Evolutionary conservation across 2,329 filamentous ascomycete genomes (phyloP), one percentile per base, ranked within the genome.

Genomic region (Cryphonectria carpinicola): DNA sequence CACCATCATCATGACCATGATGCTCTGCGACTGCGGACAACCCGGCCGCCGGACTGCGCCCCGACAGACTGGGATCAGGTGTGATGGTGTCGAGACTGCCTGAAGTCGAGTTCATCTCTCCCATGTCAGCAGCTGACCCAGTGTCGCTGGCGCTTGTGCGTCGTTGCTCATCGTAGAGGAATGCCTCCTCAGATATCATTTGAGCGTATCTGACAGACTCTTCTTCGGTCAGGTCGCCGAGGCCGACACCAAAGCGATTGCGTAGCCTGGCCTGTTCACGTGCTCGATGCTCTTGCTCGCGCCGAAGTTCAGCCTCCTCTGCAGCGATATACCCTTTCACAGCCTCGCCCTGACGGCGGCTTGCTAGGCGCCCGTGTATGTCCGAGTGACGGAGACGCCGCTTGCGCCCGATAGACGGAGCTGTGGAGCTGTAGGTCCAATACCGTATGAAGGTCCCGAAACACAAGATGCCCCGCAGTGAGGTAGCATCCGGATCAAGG

Each of bases 401-500:
- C 81, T 97, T 97, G 73, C 88, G 92, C 69, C 90, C 90, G 66
- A 91, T 88, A 71, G 91, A 89, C 72, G 94, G 90, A 76, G 92
- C 90, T 0, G 91, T 91, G 13, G 94, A 95, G 79, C 93, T 97
- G 79, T 97, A 98, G 4, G 93, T 91, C 96, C 96, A 99, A 79
- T 94, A 98, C 17, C 94, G 92, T 25, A 99, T 82, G 76, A 95
- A 92, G 0, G 92, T 93, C 14, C 96, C 96, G 66, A 97, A 89
- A 0, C 95, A 92, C 1, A 98, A 90, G 72, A 97, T 89, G 7
- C 96, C 96, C 49, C 95, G 91, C 19, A 99, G 87, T 0, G 92
- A 85, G 0, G 94, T 95, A 35, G 96, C 89, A 76, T 98, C 94
- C 0, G 95, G 93, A 76, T 99, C 96, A 1, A 99, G 86, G 72